Evolutionary conservation across 805 yeast species (phyloP).

Genomic region (Suhomyces kilbournensis): DNA sequence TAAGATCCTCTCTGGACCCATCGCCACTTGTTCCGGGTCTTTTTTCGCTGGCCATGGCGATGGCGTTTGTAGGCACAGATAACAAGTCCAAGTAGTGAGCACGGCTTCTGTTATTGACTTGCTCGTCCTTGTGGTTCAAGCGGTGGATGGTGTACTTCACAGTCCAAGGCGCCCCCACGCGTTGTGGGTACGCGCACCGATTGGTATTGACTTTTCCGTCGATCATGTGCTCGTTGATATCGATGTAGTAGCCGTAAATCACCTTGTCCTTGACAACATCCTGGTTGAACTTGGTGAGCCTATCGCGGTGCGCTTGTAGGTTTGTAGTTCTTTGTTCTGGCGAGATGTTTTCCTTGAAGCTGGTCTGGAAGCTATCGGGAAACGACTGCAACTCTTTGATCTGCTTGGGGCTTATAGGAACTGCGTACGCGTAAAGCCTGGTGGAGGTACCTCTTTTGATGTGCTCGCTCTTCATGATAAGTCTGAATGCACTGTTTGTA

Average conservation of each 20-base stretch:
- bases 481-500: constrained; percentile 22
- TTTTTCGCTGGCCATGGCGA: not conserved
- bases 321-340: constrained; percentile 21
- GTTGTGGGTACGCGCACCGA: constrained; percentile 23
- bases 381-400: constrained; percentile 23
- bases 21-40: not conserved
- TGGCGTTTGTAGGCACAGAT: constrained; percentile 6
- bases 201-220: constrained; percentile 12
- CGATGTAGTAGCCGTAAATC: constrained; percentile 23
- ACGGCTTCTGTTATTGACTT: not conserved
- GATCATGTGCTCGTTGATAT: constrained; percentile 16
- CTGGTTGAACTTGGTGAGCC: constrained; percentile 24
- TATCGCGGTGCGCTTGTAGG: constrained; percentile 21
- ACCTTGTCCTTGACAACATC: constrained; percentile 13
- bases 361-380: constrained; percentile 26
- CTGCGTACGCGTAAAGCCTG: constrained; percentile 26
- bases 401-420: constrained; percentile 23
- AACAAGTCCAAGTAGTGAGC: constrained; percentile 7
- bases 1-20: constrained; percentile 8
- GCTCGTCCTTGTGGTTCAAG: not conserved
- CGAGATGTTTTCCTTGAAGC: constrained; percentile 26
- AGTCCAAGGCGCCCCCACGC: constrained; percentile 19
- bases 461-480: constrained; percentile 19
- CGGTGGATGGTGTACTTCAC: constrained; percentile 16
- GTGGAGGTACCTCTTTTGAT: constrained; percentile 7